Evolutionary conservation across 2,329 filamentous ascomycete species (phyloP), one percentile per base, ranked within the genome.

Genomic region (Fusarium torreyae): DNA sequence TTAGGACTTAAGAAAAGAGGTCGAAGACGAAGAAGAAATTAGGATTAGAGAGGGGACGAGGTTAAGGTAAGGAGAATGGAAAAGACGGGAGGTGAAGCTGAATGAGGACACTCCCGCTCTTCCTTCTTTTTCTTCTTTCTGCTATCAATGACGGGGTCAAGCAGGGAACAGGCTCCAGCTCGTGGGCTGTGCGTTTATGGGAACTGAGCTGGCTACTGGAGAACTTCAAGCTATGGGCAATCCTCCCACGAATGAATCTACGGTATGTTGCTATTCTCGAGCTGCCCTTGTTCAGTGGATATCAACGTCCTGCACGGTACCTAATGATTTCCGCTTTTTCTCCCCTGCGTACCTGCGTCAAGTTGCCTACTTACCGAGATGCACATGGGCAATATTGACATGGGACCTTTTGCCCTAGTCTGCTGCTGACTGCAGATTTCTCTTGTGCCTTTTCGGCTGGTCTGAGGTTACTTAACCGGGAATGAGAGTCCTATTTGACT

Each of bases 311-410:
- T 73, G 70, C 68, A 73, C 36, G 55, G 57, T 57, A 59, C 59
- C 57, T 71, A 51, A 63, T 70, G 69, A 74, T 70, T 73, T 68
- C 48, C 68, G 45, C 65, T 60, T 63, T 62, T 56, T 59, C 57
- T 49, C 63, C 62, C 52, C 63, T 63, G 48, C 57, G 63, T 65
- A 74, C 69, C 66, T 69, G 66, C 66, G 66, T 69, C 38, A 44
- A 69, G 49, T 46, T 53, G 34, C 31, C 33, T 57, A 39, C 60
- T 55, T 57, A 39, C 60, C 57, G 38, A 68, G 44, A 60, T 57
- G 44, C 26, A 54, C 61, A 39, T 49, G 48, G 18, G 20, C 45
- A 60, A 49, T 45, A 49, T 3, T 31, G 36, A 45, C 51, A 48
- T 49, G 62, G 40, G 44, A 50, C 31, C 38, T 54, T 34, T 49